phyloP scores from a whole-genome alignment of 768 basidiomycete genomes.

The Phylloporus rhodoxanthus region DNA sequence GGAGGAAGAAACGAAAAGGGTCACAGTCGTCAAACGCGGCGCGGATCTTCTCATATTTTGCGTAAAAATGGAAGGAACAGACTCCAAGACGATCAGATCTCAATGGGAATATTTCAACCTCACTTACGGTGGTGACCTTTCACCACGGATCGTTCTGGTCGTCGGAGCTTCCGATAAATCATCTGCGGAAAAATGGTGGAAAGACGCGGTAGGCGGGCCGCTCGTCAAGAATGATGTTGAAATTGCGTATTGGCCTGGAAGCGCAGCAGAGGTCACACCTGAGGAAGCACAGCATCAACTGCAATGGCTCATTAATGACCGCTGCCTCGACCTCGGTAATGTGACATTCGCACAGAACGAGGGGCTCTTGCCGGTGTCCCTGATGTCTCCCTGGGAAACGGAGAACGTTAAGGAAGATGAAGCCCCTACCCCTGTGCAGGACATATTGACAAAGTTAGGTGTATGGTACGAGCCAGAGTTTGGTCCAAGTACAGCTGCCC shows the following conservation, averaged over 20 bases:
- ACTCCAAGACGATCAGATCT: constrained; percentile 2
- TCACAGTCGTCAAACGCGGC: constrained; percentile 14
- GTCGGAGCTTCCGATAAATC: constrained; percentile 11
- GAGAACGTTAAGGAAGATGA: constrained; percentile 3
- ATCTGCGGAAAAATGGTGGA: constrained; percentile 23
- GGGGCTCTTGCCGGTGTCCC: constrained; percentile 12
- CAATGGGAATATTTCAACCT: constrained; percentile 26
- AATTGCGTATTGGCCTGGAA: constrained; percentile 8
- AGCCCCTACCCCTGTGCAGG: constrained; percentile 1
- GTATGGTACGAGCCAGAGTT: constrained; percentile 13
- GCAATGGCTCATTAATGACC: constrained; percentile 14
- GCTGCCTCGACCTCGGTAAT: constrained; percentile 20
- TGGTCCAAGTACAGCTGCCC: not conserved
- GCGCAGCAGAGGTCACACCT: not conserved
- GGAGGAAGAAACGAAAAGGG: constrained; percentile 7
- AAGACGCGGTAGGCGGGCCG: not conserved
- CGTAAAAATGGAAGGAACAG: constrained; percentile 4
- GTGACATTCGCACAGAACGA: constrained; percentile 3
- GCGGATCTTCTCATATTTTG: constrained; percentile 27
- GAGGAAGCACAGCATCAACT: constrained; percentile 4
- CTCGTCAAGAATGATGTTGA: constrained; percentile 3
- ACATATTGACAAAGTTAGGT: constrained; percentile 16
- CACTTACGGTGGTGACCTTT: constrained; percentile 24
- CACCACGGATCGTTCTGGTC: constrained; percentile 23
- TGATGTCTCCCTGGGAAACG: constrained; percentile 8